Base-by-base conservation (phyloP, 2,329 filamentous ascomycete species). In the Daldinia sp. region DNA sequence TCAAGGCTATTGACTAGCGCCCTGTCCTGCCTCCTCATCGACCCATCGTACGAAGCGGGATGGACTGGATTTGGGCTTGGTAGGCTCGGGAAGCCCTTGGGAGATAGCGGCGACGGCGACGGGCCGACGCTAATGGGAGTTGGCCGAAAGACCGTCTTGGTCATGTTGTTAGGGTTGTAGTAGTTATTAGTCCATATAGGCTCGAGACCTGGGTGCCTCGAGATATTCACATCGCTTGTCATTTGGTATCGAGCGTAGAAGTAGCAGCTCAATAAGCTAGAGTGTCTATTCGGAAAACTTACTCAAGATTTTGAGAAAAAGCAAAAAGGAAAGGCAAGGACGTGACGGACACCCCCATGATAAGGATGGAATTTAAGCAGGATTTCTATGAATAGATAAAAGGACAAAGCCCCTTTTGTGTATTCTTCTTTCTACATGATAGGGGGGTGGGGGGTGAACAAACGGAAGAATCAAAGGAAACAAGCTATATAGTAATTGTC, bases 1-100 rank as follows among this genome's bases (percentile, higher is more conserved):
- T 77, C 74, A 4, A 78, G 66, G 25, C 74, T 74, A 32, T 77
- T 74, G 9, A 78, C 68, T 61, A 79, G 66, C 4, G 74, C 72
- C 37, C 73, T 72, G 57, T 79, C 76, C 48, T 78, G 77, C 48
- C 71, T 72, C 47, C 75, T 74, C 73, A 78, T 77, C 6, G 69
- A 61, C 1, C 68, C 69, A 64, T 79, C 77, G 47, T 76, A 73
- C 6, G 72, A 69, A 8, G 73, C 69, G 0, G 71, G 65, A 39
- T 78, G 73, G 13, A 79, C 66, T 3, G 77, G 75, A 34, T 73
- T 78, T 1, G 77, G 75, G 35, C 74, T 77, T 8, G 77, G 77
- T 17, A 77, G 61, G 8, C 72, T 77, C 8, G 77, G 77, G 25
- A 77, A 61, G 8, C 54, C 67, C 54, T 67, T 74, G 17, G 76